Evolutionary conservation across 208 protist genomes (phyloP).

Genomic region (Crithidia fasciculata): DNA sequence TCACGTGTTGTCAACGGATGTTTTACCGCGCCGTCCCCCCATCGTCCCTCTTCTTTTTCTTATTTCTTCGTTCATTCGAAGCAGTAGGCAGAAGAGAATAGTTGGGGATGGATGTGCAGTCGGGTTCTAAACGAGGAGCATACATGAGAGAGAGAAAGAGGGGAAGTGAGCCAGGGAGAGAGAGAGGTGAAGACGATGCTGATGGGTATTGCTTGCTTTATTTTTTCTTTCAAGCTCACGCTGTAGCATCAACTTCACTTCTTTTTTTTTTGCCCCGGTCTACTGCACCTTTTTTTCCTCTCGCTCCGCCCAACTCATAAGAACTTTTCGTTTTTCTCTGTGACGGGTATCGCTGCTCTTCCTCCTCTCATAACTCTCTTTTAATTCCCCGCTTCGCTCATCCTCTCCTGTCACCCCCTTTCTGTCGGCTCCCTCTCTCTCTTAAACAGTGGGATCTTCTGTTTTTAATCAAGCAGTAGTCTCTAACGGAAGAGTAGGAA

Average conservation of each 20-base stretch:
- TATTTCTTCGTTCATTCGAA: background rate
- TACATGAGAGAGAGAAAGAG: background rate
- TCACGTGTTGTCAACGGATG: background rate
- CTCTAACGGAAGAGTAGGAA: too few relatives aligned
- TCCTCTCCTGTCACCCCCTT: background rate
- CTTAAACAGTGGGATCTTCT: too few relatives aligned
- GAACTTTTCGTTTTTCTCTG: constrained; percentile 48
- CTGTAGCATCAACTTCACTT: background rate
- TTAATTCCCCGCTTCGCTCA: background rate
- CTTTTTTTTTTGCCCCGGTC: constrained; percentile 2
- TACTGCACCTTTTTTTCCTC: background rate
- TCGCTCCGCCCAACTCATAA: constrained; percentile 62
- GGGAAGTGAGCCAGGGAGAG: background rate
- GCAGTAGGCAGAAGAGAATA: too few relatives aligned
- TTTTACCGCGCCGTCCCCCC: background rate
- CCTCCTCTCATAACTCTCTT: background rate
- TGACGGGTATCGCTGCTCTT: constrained; percentile 25
- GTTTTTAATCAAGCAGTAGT: too few relatives aligned
- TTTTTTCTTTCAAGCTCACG: too few relatives aligned
- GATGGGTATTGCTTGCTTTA: too few relatives aligned
- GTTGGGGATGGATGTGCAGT: background rate
- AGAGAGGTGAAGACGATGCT: too few relatives aligned
- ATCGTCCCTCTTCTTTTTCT: background rate
- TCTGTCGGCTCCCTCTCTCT: too few relatives aligned
- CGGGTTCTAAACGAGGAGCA: constrained; percentile 21